phyloP scores from a whole-genome alignment of 805 yeast genomes.

The Yarrowia sp. region DNA sequence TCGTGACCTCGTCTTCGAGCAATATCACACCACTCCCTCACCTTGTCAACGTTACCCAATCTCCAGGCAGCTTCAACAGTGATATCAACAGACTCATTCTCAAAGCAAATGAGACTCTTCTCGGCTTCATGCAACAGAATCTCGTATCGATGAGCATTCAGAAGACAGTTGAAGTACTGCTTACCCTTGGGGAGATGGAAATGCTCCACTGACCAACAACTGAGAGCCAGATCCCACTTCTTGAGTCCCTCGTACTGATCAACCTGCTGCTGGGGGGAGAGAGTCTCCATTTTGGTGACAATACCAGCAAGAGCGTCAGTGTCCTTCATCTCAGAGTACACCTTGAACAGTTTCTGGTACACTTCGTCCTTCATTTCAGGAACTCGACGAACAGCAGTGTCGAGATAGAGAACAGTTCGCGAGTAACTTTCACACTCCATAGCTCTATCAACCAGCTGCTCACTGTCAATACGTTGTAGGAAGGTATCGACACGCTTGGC shows the following conservation, averaged over 20 bases:
- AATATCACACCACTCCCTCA: conserved; percentile 65
- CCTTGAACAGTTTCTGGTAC: conserved; percentile 60
- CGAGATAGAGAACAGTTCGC: conserved; percentile 83
- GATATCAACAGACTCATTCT: conserved; percentile 54
- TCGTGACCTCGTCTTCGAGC: conserved; percentile 49
- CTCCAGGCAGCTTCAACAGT: conserved; percentile 78
- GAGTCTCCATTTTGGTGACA: conserved; percentile 66
- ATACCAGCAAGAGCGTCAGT: conserved; percentile 90
- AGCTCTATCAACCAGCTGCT: conserved; percentile 75
- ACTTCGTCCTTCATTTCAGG: conserved; percentile 20
- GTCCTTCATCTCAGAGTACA: conserved; percentile 88
- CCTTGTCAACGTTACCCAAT: conserved; percentile 60
- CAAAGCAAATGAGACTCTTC: conserved; percentile 43
- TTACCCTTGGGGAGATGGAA: conserved; percentile 53
- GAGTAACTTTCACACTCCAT: conserved; percentile 86
- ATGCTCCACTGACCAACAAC: conserved; percentile 69
- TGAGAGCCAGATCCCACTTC: conserved; percentile 86
- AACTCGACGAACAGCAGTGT: conserved; percentile 49
- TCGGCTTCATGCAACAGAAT: conserved; percentile 63
- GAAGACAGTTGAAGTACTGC: conserved; percentile 69
- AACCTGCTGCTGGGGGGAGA: conserved; percentile 75
- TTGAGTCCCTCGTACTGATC: conserved; percentile 83
- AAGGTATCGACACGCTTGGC: conserved; percentile 50
- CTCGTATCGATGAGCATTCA: conserved; percentile 77
- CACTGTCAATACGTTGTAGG: conserved; percentile 65